Evolutionary conservation across 805 yeast genomes (phyloP).

Genomic region (Ogataea minuta): DNA sequence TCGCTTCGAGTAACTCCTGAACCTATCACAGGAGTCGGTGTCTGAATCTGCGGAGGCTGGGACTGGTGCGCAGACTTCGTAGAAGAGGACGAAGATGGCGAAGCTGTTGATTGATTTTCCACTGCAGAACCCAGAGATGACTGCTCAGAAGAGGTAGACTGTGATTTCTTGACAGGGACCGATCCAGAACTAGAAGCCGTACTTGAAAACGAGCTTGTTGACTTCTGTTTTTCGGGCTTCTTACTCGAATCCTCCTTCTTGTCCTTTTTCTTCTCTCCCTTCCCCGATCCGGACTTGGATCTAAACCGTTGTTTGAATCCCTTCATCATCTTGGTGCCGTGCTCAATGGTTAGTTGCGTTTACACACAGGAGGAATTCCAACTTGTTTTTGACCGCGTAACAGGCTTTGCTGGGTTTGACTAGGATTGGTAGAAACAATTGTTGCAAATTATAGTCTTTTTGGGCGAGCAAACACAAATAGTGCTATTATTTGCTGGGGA

Average conservation of each 20-base stretch:
- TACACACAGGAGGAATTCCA: slow-evolving; percentile 2
- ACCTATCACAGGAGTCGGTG: slow-evolving; percentile 12
- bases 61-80: slow-evolving; percentile 17
- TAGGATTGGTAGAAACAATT: slow-evolving; percentile 1
- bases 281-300: slow-evolving; percentile 36
- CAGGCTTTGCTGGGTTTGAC: background rate
- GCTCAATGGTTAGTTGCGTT: slow-evolving; percentile 6
- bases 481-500: background rate
- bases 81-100: slow-evolving; percentile 25
- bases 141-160: slow-evolving; percentile 20
- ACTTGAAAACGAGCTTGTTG: slow-evolving; percentile 9
- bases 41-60: slow-evolving; percentile 15
- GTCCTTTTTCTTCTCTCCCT: slow-evolving; percentile 42
- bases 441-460: slow-evolving; percentile 1
- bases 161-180: slow-evolving; percentile 15
- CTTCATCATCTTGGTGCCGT: slow-evolving; percentile 56
- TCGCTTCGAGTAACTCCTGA: slow-evolving; percentile 8
- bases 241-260: slow-evolving; percentile 33
- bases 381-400: background rate
- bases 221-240: slow-evolving; percentile 23
- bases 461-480: slow-evolving; percentile 1
- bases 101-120: slow-evolving; percentile 18
- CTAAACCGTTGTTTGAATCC: slow-evolving; percentile 62
- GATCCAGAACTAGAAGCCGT: slow-evolving; percentile 14
- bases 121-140: slow-evolving; percentile 16